Conservation (phyloP, 2,329 filamentous ascomycete genomes). For the Penicillium occitanis region DNA sequence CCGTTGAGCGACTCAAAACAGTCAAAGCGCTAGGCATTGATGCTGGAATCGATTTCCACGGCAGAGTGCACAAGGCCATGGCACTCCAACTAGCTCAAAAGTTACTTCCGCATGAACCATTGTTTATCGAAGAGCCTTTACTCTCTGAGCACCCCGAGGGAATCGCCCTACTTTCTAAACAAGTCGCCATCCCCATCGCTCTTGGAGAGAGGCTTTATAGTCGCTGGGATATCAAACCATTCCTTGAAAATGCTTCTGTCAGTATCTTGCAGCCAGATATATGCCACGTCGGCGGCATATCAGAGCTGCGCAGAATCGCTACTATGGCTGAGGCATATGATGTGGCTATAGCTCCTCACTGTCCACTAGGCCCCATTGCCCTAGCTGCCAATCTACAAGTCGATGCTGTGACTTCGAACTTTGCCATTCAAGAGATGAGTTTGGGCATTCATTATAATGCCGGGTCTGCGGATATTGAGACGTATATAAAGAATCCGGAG, state of each 20-base stretch:
- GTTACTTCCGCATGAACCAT: constrained; percentile 65
- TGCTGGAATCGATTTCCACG: constrained; percentile 75
- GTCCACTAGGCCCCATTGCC: constrained; percentile 70
- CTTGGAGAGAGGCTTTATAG: constrained; percentile 70
- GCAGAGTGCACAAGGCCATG: constrained; percentile 76
- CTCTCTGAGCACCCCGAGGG: constrained; percentile 68
- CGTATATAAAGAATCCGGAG: constrained; percentile 63
- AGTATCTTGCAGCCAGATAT: constrained; percentile 75
- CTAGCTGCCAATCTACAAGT: constrained; percentile 71
- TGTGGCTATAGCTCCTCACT: constrained; percentile 71
- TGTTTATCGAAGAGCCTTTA: constrained; percentile 74
- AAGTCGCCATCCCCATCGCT: constrained; percentile 65
- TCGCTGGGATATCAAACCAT: constrained; percentile 72
- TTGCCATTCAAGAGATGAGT: constrained; percentile 75
- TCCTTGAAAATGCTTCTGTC: constrained; percentile 66
- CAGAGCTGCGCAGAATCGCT: constrained; percentile 67
- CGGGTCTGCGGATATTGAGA: constrained; percentile 62
- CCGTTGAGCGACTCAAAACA: constrained; percentile 65
- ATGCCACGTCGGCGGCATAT: constrained; percentile 69
- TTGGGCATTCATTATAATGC: constrained; percentile 76
- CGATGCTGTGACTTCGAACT: constrained; percentile 62
- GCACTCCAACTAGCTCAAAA: constrained; percentile 70
- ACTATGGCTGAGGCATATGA: constrained; percentile 72
- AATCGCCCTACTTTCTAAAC: constrained; percentile 60
- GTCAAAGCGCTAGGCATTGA: constrained; percentile 71